phyloP scores from a whole-genome alignment of 169 alveolate genomes.

The Plasmodium yoelii region DNA sequence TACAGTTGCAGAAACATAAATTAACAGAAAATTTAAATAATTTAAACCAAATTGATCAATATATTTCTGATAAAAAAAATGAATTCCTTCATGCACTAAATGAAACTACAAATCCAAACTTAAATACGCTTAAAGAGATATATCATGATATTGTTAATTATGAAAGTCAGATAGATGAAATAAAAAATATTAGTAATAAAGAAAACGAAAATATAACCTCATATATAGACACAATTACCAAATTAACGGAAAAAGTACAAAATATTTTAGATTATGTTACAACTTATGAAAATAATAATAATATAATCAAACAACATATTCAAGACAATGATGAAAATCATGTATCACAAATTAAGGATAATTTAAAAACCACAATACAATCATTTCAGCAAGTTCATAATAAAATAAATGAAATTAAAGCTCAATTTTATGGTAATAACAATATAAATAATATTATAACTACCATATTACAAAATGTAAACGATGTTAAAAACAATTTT shows the following conservation, averaged over 20 bases:
- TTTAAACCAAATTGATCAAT: background rate
- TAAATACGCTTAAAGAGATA: background rate
- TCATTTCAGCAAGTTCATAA: background rate
- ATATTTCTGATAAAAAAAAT: background rate
- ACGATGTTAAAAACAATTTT: background rate
- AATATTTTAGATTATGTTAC: background rate
- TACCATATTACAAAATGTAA: background rate
- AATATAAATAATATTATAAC: background rate
- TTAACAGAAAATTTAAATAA: background rate
- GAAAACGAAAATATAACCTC: background rate
- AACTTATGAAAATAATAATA: background rate
- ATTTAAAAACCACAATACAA: background rate
- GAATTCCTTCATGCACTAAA: background rate
- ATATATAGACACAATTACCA: background rate
- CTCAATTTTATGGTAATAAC: background rate
- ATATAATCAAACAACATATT: background rate
- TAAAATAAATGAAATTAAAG: background rate
- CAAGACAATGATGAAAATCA: no score
- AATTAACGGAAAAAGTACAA: background rate
- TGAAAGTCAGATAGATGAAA: background rate
- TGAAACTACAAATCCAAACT: background rate
- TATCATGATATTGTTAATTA: background rate
- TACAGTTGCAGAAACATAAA: background rate
- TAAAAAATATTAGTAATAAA: background rate
- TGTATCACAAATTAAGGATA: no score